Evolutionary conservation across 257 asterid species (phyloP).

Genomic region (Przewalskia tangutica): DNA sequence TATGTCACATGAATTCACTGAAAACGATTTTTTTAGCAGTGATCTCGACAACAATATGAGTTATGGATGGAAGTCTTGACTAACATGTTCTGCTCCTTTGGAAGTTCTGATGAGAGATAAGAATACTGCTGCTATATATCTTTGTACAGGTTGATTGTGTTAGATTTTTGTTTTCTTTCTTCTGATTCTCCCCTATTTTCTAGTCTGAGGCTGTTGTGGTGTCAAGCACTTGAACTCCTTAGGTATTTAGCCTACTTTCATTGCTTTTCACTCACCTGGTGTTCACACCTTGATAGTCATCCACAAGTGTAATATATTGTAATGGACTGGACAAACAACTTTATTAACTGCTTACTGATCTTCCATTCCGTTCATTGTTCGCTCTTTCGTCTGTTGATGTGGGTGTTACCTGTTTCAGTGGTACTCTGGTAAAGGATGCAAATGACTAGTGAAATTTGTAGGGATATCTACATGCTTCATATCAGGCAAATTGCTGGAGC

Average conservation of each 20-base stretch:
- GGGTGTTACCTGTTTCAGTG: too few species aligned
- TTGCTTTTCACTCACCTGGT: not conserved
- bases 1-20: slow-evolving; percentile 51
- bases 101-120: slow-evolving; percentile 1
- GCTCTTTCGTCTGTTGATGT: too few species aligned
- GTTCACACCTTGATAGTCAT: slow-evolving; percentile 9
- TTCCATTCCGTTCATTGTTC: not conserved
- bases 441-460: not conserved
- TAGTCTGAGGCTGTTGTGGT: slow-evolving; percentile 18
- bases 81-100: slow-evolving; percentile 14
- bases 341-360: not conserved
- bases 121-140: slow-evolving; percentile 14
- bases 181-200: not conserved
- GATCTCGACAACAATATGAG: slow-evolving; percentile 68
- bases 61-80: slow-evolving; percentile 74
- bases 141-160: slow-evolving; percentile 43
- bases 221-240: slow-evolving; percentile 5
- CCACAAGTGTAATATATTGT: slow-evolving; percentile 41
- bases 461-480: too few species aligned
- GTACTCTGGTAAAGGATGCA: not conserved
- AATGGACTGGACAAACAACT: slow-evolving; percentile 5
- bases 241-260: slow-evolving; percentile 7
- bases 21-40: slow-evolving; percentile 53
- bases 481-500: not conserved
- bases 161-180: not conserved